Evolutionary conservation across 768 basidiomycete species (phyloP).

Genomic region (Tulasnella calospora): DNA sequence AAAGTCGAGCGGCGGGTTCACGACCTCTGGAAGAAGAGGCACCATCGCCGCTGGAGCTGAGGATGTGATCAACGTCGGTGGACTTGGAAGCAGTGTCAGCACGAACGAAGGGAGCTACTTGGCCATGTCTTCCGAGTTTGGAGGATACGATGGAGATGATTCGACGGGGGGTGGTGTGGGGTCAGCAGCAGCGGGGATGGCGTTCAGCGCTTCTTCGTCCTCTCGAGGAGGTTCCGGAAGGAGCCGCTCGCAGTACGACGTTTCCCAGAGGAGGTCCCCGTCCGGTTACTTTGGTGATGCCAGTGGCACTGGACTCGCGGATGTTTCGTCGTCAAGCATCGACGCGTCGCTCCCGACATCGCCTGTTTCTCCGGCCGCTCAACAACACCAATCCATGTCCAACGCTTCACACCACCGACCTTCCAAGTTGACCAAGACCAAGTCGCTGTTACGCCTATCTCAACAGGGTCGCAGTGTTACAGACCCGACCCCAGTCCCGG

Average conservation of each 20-base stretch:
- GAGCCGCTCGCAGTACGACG: background rate
- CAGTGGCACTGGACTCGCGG: background rate
- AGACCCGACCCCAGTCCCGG: background rate
- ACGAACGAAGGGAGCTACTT: background rate
- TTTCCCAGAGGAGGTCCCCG: background rate
- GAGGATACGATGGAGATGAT: background rate
- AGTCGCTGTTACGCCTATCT: conserved; percentile 6
- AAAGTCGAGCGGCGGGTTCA: background rate
- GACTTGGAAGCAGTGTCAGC: background rate
- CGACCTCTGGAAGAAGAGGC: background rate
- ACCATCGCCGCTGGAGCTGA: background rate
- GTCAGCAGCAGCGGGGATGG: background rate
- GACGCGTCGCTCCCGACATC: background rate
- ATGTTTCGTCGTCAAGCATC: conserved; percentile 3
- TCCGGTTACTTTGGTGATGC: conserved; percentile 4
- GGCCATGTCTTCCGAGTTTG: conserved; percentile 3
- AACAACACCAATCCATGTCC: background rate
- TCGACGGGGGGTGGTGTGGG: background rate
- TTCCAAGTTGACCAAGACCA: conserved; percentile 5
- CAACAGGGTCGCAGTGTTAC: background rate
- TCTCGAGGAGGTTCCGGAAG: background rate
- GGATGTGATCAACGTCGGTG: background rate
- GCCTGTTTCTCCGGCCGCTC: background rate
- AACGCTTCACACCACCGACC: background rate
- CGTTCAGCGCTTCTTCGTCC: background rate